Evolutionary conservation across 305 asterid genomes (phyloP).

Genomic region (Fraxinus paxiana): DNA sequence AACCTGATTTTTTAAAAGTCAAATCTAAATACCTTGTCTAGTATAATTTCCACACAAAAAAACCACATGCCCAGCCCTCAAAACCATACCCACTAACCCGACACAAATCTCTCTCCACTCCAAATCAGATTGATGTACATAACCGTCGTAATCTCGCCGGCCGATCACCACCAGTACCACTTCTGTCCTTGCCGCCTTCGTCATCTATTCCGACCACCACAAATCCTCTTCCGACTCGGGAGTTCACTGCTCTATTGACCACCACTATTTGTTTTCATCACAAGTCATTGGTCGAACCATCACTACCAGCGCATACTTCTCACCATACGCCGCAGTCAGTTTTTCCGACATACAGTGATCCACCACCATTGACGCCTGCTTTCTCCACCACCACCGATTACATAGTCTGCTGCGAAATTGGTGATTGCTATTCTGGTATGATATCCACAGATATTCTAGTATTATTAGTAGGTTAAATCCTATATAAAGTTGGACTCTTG

Average conservation of each 20-base stretch:
- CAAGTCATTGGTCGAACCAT: neutral
- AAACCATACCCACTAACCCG: neutral
- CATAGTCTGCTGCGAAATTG: neutral
- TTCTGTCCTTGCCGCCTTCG: neutral
- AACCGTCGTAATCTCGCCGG: neutral
- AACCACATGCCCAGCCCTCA: neutral
- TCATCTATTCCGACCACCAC: neutral
- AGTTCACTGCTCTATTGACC: neutral
- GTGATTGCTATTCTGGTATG: neutral
- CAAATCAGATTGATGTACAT: neutral
- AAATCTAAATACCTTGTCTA: no score
- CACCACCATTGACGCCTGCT: neutral
- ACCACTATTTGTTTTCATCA: neutral
- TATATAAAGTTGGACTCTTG: neutral
- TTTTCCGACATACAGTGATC: neutral
- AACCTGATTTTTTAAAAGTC: no score
- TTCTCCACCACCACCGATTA: neutral
- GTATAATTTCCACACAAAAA: no score
- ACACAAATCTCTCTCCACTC: neutral
- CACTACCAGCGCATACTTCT: neutral
- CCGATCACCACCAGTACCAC: neutral
- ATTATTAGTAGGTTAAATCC: neutral
- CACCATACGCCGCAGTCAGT: neutral
- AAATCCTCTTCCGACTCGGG: neutral
- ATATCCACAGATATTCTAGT: neutral